Percentiles rank a stretch among this genome's conserved stretches.
Conservation (phyloP, 1,284 basidiomycete species). For the Tilletia caries region DNA sequence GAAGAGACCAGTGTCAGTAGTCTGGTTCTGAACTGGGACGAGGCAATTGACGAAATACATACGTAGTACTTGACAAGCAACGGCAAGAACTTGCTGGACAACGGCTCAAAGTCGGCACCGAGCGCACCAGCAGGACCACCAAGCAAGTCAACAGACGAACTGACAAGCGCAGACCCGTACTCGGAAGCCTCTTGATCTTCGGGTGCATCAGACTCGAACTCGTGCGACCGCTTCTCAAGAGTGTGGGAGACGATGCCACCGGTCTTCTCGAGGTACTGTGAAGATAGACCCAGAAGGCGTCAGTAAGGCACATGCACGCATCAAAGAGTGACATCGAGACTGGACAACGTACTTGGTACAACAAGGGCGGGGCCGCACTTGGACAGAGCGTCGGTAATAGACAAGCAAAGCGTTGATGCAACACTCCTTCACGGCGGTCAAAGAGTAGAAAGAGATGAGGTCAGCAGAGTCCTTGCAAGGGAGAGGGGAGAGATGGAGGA, state of each 20-base stretch:
- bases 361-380: conserved; percentile 41
- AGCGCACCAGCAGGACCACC: conserved; percentile 81
- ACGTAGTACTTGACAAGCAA: too few species aligned
- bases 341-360: too few species aligned
- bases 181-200: too few species aligned
- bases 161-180: too few species aligned
- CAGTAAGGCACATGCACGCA: conserved; percentile 54
- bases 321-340: conserved; percentile 63
- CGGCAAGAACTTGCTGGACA: conserved; percentile 72
- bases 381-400: conserved; percentile 41
- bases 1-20: too few species aligned
- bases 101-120: conserved; percentile 77
- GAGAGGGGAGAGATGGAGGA: neutral
- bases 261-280: conserved; percentile 61
- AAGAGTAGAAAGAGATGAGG: neutral
- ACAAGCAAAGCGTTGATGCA: conserved; percentile 45
- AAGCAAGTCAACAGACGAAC: conserved; percentile 89
- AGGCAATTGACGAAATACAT: too few species aligned
- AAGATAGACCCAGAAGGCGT: conserved; percentile 30
- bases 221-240: too few species aligned
- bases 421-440: conserved; percentile 22
- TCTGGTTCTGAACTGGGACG: too few species aligned
- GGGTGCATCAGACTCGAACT: too few species aligned
- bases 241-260: conserved; percentile 58
- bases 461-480: neutral